Base-by-base conservation (phyloP, 805 yeast genomes). In the Yarrowia sp. region DNA sequence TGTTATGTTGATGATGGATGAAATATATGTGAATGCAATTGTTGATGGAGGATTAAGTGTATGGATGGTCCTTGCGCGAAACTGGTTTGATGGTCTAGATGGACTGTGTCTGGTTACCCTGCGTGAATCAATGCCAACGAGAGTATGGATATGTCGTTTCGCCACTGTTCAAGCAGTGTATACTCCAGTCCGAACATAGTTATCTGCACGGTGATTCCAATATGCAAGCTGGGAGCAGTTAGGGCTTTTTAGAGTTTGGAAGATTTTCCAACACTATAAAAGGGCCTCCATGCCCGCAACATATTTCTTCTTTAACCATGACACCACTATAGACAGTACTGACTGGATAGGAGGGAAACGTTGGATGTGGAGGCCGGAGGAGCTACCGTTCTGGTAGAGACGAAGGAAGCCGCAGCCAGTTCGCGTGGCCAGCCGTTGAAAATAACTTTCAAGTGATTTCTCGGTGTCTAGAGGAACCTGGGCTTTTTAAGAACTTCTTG, bases 241-340 rank as follows among this genome's bases (percentile, higher is more conserved):
- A 54, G 61, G 61, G 61, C 26, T 54, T 11, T 36, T 38, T 36
- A 54, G 19, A 28, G 61, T 54, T 54, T 36, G 46, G 44, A 36
- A 36, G 41, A 17, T 54, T 38, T 54, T 28, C 46, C 46, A 26
- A 6, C 35, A 43, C 32, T 51, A 38, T 54, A 54, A n/a, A 54
- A 54, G 19, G 32, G 9, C 19, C 14, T 12, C n/a, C 14, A 10
- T 4, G 7, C 24, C 36, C 38, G 21, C 40, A 36, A 10, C 17
- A 6, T 12, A 14, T 19, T 26, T 38, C 46, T 54, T 54, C 46
- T 38, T 54, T 38, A 36, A 54, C 44, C 46, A 54, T 54, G 61
- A 54, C 61, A 54, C 61, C 46, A 54, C 46, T 38, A 54, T 58
- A 58, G 63, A 58, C 63, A 58, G 63, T 58, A 58, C 63, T 58